Evolutionary conservation across 1,139 yeast species (phyloP).

Genomic region (Kazachstania sp.): DNA sequence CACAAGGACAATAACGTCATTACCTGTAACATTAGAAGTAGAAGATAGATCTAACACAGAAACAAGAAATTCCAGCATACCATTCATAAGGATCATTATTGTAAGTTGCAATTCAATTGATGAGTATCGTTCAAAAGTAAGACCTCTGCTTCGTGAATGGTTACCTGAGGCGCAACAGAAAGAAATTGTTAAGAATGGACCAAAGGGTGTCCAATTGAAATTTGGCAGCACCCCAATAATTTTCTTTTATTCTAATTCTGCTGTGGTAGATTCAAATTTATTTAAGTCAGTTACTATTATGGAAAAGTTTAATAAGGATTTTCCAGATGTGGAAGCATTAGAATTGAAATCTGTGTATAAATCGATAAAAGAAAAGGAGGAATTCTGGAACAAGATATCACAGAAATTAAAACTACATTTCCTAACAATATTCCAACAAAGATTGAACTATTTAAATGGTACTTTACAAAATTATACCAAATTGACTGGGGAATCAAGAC

Average conservation of each 20-base stretch:
- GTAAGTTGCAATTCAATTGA: slow-evolving; percentile 61
- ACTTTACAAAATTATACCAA: slow-evolving; percentile 3
- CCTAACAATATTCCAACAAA: slow-evolving; percentile 21
- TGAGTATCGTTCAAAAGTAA: slow-evolving; percentile 63
- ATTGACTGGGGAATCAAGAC: background rate
- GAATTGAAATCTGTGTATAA: slow-evolving; percentile 30
- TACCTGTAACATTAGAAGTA: slow-evolving; percentile 53
- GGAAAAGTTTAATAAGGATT: slow-evolving; percentile 29
- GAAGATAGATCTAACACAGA: slow-evolving; percentile 35
- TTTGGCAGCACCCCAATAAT: slow-evolving; percentile 20
- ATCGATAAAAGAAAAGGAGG: slow-evolving; percentile 24
- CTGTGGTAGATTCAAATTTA: slow-evolving; percentile 25
- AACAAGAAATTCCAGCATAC: slow-evolving; percentile 28
- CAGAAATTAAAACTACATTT: slow-evolving; percentile 17
- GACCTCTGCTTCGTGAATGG: slow-evolving; percentile 84
- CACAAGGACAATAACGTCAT: slow-evolving; percentile 55
- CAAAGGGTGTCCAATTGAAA: background rate
- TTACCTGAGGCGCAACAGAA: slow-evolving; percentile 36
- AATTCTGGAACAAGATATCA: slow-evolving; percentile 25
- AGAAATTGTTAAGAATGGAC: background rate
- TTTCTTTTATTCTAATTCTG: slow-evolving; percentile 26
- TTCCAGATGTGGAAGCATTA: slow-evolving; percentile 22
- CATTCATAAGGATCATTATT: slow-evolving; percentile 61
- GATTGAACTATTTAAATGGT: slow-evolving; percentile 14
- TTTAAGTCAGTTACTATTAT: slow-evolving; percentile 26